Evolutionary conservation across 495 filamentous ascomycete species (phyloP).

Genomic region (Penicillium maclennaniae): DNA sequence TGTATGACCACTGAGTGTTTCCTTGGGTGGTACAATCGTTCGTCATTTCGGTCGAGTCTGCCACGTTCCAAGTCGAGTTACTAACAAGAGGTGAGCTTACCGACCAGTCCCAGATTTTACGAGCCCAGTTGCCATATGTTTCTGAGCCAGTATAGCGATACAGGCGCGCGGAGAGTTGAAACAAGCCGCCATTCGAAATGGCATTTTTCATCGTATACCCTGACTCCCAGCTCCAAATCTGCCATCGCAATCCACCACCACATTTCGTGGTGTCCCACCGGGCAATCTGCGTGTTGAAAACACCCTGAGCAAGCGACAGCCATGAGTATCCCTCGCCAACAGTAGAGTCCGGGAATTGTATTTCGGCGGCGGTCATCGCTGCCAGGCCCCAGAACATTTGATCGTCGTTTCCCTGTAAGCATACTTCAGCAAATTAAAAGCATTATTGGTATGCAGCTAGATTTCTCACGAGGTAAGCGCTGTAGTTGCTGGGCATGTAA

Average conservation of each 20-base stretch:
- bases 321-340: slow-evolving; percentile 53
- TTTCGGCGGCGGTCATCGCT: slow-evolving; percentile 54
- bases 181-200: slow-evolving; percentile 65
- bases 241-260: slow-evolving; percentile 53
- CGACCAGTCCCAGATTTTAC: slow-evolving; percentile 67
- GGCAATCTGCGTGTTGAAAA: slow-evolving; percentile 65
- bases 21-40: slow-evolving; percentile 53
- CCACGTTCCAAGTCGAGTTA: slow-evolving; percentile 55
- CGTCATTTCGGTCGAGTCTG: slow-evolving; percentile 49
- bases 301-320: slow-evolving; percentile 72
- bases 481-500: slow-evolving; percentile 47
- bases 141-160: slow-evolving; percentile 61
- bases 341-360: slow-evolving; percentile 40
- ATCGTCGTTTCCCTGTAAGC: slow-evolving; percentile 51
- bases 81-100: slow-evolving; percentile 49
- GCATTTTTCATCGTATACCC: slow-evolving; percentile 66
- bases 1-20: slow-evolving; percentile 65
- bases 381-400: slow-evolving; percentile 57
- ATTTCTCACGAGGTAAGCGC: slow-evolving; percentile 31
- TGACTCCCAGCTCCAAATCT: slow-evolving; percentile 48
- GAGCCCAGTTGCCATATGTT: slow-evolving; percentile 68
- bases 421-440: neutral
- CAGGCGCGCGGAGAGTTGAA: slow-evolving; percentile 65
- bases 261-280: slow-evolving; percentile 51
- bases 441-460: too few relatives aligned